Base-by-base conservation (phyloP, 352 stramenopile genomes). In the Phytophthora citrophthora region DNA sequence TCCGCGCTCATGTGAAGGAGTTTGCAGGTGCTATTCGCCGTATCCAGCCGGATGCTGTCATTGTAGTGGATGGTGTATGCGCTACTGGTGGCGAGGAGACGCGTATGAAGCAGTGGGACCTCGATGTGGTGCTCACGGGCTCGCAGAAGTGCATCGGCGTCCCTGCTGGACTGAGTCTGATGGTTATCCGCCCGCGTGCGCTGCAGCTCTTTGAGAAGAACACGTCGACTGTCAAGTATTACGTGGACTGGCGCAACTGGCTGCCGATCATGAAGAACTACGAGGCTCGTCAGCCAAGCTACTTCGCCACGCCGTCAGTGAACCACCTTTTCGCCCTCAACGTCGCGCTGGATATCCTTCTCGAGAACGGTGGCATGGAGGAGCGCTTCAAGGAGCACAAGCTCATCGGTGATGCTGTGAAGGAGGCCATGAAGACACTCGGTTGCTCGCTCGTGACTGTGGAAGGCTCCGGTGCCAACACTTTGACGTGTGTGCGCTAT, bases 221-320 rank as follows among this genome's bases (percentile, higher is more conserved):
- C 63, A 84, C 66, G 29, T 79, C 71, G 27, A 78, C 63, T 6
- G 49, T 66, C 43, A 88, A 88, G 61, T 93, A 93, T 57, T 93
- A 93, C 36, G 74, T 88, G 23, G 77, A 90, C 70, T 93, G 83
- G 83, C 80, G 77, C 61, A 87, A 93, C 65, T 93, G 83, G 83
- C 62, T 93, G 44, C 81, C 81, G 26, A 88, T 93, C 61, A 93
- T 93, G 83, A 93, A 93, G 70, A 90, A 85, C 68, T 93, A 93
- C 62, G 83, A 93, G 57, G 81, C 81, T 4, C 81, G 83, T 24
- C 78, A 85, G 64, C 79, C 83, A 45, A 88, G 76, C 43, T 93
- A 93, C 70, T 93, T 93, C 45, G 83, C 83, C 1, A 93, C 83
- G 13, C 83, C 83, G n/a, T 74, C 83, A 2, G 83, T 93, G 54